These are phyloP conservation scores for Arabidopsis suecica DNA, from an alignment of 345 rosid species.

Conservation along the genomic window DNA sequence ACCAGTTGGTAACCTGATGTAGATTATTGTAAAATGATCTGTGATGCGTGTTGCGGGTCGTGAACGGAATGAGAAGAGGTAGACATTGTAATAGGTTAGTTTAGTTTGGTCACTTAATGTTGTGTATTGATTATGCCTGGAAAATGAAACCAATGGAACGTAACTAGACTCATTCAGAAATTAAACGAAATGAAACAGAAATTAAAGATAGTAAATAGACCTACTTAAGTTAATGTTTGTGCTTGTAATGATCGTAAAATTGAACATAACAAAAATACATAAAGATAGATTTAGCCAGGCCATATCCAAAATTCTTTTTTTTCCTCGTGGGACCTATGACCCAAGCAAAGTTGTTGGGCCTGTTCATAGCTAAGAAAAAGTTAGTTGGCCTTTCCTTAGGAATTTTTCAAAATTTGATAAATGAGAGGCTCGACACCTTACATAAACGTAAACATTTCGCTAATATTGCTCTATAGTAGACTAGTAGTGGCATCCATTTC, in stretches of 20 bases:
- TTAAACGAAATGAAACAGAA: too few species aligned
- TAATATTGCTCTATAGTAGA: not conserved
- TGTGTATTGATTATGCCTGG: not conserved
- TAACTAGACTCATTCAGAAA: too few species aligned
- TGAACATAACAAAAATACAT: not conserved
- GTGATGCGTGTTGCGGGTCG: not conserved
- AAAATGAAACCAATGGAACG: not conserved
- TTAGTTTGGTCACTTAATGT: too few species aligned
- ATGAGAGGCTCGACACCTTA: not conserved
- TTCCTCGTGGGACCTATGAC: not conserved
- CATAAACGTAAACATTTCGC: not conserved
- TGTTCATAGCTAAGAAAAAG: not conserved
- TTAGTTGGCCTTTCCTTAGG: not conserved
- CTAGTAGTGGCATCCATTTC: conserved; percentile 13
- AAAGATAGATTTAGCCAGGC: not conserved
- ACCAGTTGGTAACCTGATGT: not conserved
- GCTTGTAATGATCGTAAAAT: too few species aligned
- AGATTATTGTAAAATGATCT: not conserved
- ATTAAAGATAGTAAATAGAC: too few species aligned
- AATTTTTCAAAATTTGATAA: not conserved
- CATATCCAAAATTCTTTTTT: not conserved
- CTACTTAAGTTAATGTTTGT: too few species aligned
- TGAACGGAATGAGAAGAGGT: not conserved
- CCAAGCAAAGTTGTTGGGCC: not conserved
- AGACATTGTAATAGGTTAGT: too few species aligned